Evolutionary conservation across 2,329 filamentous ascomycete genomes (phyloP), one percentile per base, ranked within the genome.

Genomic region (Sporothrix pseudoabietina): DNA sequence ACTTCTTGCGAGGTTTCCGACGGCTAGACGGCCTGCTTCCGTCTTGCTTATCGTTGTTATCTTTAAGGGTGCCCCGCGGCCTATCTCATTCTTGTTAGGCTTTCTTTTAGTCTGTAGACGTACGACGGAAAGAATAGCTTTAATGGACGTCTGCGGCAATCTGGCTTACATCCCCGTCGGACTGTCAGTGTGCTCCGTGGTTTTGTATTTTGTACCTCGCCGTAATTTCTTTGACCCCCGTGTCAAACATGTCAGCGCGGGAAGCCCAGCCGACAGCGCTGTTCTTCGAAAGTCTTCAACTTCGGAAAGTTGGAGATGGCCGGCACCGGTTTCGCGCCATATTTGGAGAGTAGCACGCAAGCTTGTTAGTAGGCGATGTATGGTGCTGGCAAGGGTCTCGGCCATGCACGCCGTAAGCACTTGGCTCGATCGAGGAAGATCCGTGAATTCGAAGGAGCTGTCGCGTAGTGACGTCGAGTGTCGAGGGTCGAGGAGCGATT

Each of bases 321-420:
- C 59, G 59, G 59, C 35, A 63, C 41, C 59, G 59, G 35, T n/a
- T 63, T 63, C 57, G 57, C 61, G 61, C 61, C 61, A 66, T 66
- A 39, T 30, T 66, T 3, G 12, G 39, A 30, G 22, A 47, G 39
- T 26, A 66, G 61, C 61, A 66, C 61, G 61, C 61, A 66, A 66
- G 32, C 12, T 22, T 54, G n/a, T 22, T 22, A n/a, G 49, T 19
- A 52, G 35, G 4, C 8, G 35, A 4, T 35, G 35, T 35, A 35
- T 35, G 41, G 41, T 44, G 41, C 54, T 32, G 54, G 9, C 54
- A 32, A 32, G 54, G 32, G 32, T 12, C 4, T 4, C 57, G 16
- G 10, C 14, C 19, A 61, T 22, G 57, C 57, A 61, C 32, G 32
- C 39, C 35, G 59, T 65, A 4, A 44, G 59, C 59, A 44, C 59